A percentile compares a stretch with the other conserved stretches of the same genome.
phyloP scores from a whole-genome alignment of 345 rosid genomes.

The Lepidium sativum region DNA sequence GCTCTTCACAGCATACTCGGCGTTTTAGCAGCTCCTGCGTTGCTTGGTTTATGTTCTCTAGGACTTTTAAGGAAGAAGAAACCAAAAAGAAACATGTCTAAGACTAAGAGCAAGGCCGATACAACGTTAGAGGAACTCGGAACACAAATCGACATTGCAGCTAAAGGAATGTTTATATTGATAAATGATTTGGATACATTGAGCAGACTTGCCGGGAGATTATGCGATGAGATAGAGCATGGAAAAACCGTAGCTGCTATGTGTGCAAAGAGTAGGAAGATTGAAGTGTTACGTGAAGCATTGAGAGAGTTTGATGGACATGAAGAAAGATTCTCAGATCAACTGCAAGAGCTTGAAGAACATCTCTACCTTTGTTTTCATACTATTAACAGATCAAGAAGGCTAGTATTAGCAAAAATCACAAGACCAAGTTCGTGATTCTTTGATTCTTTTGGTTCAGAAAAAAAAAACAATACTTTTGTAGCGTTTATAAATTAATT shows the following conservation, averaged over 20 bases:
- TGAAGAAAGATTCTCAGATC: conserved; percentile 46
- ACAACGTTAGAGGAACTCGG: conserved; percentile 34
- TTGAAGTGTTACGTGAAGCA: conserved; percentile 51
- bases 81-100: neutral
- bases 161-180: conserved; percentile 62
- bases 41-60: conserved; percentile 33
- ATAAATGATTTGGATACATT: conserved; percentile 74
- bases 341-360: conserved; percentile 69
- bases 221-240: conserved; percentile 61
- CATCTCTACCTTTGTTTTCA: conserved; percentile 62
- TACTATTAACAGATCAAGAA: conserved; percentile 70
- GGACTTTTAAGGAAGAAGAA: conserved; percentile 39
- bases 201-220: conserved; percentile 48
- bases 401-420: conserved; percentile 45
- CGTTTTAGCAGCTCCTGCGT: conserved; percentile 48
- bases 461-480: neutral
- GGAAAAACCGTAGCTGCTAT: conserved; percentile 39
- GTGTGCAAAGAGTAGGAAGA: conserved; percentile 45
- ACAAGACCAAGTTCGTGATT: conserved; percentile 14
- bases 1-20: conserved; percentile 65
- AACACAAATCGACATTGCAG: conserved; percentile 63
- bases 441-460: too few species aligned
- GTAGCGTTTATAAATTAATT: neutral
- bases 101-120: conserved; percentile 5
- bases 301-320: conserved; percentile 43